These are phyloP conservation scores for Saccharomycopsis hybrid DNA, from an alignment of 1,139 yeast species.

Conservation along the genomic window DNA sequence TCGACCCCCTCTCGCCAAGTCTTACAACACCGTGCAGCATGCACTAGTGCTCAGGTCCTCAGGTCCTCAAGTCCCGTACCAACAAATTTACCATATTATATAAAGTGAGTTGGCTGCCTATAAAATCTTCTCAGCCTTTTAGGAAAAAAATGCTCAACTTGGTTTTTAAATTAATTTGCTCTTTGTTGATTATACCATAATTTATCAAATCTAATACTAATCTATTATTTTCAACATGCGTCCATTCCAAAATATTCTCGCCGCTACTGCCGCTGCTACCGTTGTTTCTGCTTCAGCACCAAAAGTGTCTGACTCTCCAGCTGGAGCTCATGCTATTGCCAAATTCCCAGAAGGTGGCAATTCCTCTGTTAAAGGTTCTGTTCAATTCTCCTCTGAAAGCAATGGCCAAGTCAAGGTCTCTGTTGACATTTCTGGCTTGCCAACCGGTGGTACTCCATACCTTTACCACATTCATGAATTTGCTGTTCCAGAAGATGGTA, in stretches of 20 bases:
- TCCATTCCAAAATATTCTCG: not conserved
- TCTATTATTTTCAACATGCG: too few species aligned
- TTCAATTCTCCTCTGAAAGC: conserved; percentile 29
- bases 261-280: not conserved
- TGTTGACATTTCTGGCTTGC: conserved; percentile 52
- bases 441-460: conserved; percentile 49
- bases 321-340: conserved; percentile 7
- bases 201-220: too few species aligned
- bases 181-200: too few species aligned
- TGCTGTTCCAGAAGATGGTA: conserved; percentile 38
- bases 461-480: conserved; percentile 49
- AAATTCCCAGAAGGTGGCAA: conserved; percentile 26
- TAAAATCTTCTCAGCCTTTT: too few species aligned
- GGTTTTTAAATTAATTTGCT: too few species aligned
- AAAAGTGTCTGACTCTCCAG: conserved; percentile 5
- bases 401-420: conserved; percentile 44
- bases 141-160: too few species aligned
- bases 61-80: too few species aligned
- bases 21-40: too few species aligned
- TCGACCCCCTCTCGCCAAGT: too few species aligned
- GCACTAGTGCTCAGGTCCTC: too few species aligned
- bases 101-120: too few species aligned
- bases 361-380: conserved; percentile 29
- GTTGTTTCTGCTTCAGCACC: conserved; percentile 5
- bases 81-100: too few species aligned